phyloP scores from a whole-genome alignment of 306 rosid genomes.

The Mimosa pudica region DNA sequence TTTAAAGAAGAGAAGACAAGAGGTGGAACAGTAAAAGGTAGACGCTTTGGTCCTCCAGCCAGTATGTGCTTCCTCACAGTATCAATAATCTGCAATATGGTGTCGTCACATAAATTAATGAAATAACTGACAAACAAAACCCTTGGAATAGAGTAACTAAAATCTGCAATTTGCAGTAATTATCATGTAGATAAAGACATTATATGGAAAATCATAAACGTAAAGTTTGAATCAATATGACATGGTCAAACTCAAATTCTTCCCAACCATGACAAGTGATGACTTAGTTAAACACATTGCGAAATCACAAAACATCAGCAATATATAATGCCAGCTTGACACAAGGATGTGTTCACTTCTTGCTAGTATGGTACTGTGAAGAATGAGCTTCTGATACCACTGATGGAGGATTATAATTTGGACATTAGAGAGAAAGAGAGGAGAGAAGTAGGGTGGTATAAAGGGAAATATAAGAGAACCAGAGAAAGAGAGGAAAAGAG shows the following conservation, averaged over 20 bases:
- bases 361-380: too few species aligned
- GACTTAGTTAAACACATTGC: slow-evolving; percentile 21
- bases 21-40: slow-evolving; percentile 91
- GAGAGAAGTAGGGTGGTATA: too few species aligned
- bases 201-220: slow-evolving; percentile 7
- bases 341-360: neutral
- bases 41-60: slow-evolving; percentile 87
- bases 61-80: slow-evolving; percentile 83
- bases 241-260: slow-evolving; percentile 19
- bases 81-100: slow-evolving; percentile 79
- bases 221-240: slow-evolving; percentile 21
- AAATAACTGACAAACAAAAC: slow-evolving; percentile 27
- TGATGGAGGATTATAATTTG: too few species aligned
- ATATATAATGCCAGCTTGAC: neutral
- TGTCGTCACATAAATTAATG: slow-evolving; percentile 31
- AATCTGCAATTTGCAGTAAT: slow-evolving; percentile 11
- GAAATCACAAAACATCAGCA: slow-evolving; percentile 1
- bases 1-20: slow-evolving; percentile 83
- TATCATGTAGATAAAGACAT: slow-evolving; percentile 4
- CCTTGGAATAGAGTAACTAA: slow-evolving; percentile 10
- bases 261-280: slow-evolving; percentile 20
- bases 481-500: too few species aligned
- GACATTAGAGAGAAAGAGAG: too few species aligned
- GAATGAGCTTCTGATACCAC: too few species aligned
- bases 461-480: too few species aligned